Conservation (phyloP, 2,329 filamentous ascomycete genomes). For the Alternaria tenuissima region DNA sequence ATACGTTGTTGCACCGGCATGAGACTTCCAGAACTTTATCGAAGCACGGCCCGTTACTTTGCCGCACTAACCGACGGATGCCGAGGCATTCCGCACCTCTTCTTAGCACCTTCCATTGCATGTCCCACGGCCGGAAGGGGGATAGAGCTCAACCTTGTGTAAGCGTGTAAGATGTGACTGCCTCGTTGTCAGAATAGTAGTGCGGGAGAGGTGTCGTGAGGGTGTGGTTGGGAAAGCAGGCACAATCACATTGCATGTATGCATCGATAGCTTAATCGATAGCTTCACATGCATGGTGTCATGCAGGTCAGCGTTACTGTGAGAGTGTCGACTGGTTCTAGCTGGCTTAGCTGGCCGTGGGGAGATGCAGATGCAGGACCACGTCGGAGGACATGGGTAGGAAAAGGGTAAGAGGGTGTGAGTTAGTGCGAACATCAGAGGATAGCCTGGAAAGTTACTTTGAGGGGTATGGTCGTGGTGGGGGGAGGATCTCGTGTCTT, state of each 20-base stretch:
- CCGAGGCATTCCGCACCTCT: constrained; percentile 31
- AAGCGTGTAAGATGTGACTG: neutral
- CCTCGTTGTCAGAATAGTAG: neutral
- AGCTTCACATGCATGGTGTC: constrained; percentile 8
- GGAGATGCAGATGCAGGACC: neutral
- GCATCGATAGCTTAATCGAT: constrained; percentile 19
- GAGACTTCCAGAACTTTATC: constrained; percentile 1
- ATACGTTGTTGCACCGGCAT: neutral
- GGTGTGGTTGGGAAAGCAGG: constrained; percentile 14
- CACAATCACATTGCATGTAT: constrained; percentile 18
- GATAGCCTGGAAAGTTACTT: constrained; percentile 12
- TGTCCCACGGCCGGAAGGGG: constrained; percentile 28
- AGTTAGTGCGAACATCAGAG: neutral
- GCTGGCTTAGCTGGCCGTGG: neutral
- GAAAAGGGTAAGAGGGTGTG: neutral
- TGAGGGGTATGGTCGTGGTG: constrained; percentile 6
- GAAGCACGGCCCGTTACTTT: constrained; percentile 7
- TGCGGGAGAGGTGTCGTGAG: neutral
- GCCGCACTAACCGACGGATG: constrained; percentile 21
- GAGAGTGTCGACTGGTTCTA: constrained; percentile 2
- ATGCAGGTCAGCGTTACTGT: neutral
- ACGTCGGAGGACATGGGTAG: constrained; percentile 14
- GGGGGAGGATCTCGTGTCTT: constrained; percentile 1
- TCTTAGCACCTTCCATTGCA: constrained; percentile 32
- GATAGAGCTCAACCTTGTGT: neutral